These are phyloP conservation scores for Ganoderma leucocontextum DNA, from an alignment of 1,284 basidiomycete species.

Conservation along the genomic window DNA sequence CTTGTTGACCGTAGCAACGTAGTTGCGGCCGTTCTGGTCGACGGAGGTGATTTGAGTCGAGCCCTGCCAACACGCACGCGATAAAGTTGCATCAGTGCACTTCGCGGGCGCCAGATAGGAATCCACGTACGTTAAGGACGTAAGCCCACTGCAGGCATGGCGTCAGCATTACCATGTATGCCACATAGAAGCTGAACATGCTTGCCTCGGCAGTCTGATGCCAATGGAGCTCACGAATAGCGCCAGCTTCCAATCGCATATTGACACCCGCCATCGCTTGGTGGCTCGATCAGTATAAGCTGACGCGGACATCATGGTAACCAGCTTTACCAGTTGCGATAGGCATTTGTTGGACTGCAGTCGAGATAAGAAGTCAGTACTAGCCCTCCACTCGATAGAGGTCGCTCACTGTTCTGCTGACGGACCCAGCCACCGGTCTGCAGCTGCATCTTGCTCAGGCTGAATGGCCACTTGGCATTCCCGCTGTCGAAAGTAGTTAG, in stretches of 20 bases:
- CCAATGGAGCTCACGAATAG: constrained; percentile 76
- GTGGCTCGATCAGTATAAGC: not conserved
- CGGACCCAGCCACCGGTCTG: constrained; percentile 77
- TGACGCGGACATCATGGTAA: too few species aligned
- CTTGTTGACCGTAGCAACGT: constrained; percentile 53
- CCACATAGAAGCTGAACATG: not conserved
- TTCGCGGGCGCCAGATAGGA: not conserved
- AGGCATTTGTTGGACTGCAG: constrained; percentile 60
- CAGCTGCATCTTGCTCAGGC: constrained; percentile 69
- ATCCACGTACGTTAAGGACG: constrained; percentile 55
- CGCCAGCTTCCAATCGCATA: constrained; percentile 70
- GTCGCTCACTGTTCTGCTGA: constrained; percentile 61
- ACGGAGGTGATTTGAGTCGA: constrained; percentile 67
- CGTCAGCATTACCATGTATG: not conserved
- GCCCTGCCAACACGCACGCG: constrained; percentile 48
- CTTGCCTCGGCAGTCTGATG: constrained; percentile 68
- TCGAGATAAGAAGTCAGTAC: not conserved
- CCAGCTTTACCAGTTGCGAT: constrained; percentile 56
- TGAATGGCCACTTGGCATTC: constrained; percentile 76
- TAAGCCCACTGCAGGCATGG: constrained; percentile 63
- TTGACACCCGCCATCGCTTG: constrained; percentile 69
- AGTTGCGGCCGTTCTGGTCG: constrained; percentile 66
- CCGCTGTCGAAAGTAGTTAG: constrained; percentile 40
- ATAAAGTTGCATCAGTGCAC: not conserved
- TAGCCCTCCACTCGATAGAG: not conserved